Percentiles rank a stretch among this genome's conserved stretches.
These are phyloP conservation scores for Typha latifolia DNA, from an alignment of 176 grass and related monocot genomes.

Conservation along the genomic window DNA sequence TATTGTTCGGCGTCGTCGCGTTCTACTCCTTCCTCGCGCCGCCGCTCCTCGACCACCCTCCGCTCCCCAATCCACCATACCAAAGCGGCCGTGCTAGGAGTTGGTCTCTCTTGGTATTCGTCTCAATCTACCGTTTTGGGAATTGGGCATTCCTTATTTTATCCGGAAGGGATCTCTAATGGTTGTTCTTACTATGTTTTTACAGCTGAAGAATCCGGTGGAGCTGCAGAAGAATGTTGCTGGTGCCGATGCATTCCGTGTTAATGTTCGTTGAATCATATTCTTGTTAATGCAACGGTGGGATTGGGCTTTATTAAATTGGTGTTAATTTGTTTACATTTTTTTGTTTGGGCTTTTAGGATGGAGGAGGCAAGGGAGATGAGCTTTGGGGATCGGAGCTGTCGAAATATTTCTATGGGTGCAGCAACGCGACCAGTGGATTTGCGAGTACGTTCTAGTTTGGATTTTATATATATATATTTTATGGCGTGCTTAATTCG, in stretches of 20 bases:
- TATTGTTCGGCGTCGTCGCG: slow-evolving; percentile 55
- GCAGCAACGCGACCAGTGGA: slow-evolving; percentile 53
- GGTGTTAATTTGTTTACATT: not conserved
- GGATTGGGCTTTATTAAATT: not conserved
- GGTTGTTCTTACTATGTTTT: slow-evolving; percentile 13
- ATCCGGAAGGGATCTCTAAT: not conserved
- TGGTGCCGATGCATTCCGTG: slow-evolving; percentile 41
- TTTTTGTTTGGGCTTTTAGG: slow-evolving; percentile 30
- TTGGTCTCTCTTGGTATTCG: slow-evolving; percentile 9
- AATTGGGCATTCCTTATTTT: not conserved
- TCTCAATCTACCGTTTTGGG: not conserved
- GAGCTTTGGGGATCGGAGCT: slow-evolving; percentile 62
- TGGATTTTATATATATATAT: too few species aligned
- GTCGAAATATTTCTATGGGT: slow-evolving; percentile 56
- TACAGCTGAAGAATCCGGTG: slow-evolving; percentile 62
- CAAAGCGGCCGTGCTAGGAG: not conserved
- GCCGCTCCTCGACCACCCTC: slow-evolving; percentile 34
- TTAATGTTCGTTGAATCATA: slow-evolving; percentile 30
- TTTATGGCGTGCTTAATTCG: too few species aligned
- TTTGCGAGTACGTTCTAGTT: slow-evolving; percentile 39
- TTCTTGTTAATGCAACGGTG: not conserved
- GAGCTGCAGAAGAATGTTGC: slow-evolving; percentile 44
- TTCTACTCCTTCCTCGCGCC: slow-evolving; percentile 70
- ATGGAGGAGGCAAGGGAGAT: slow-evolving; percentile 33
- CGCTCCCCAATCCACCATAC: slow-evolving; percentile 26